These are phyloP conservation scores for Mesotaenium endlicherianum DNA, from an alignment of 139 green algal species.

Conservation along the genomic window DNA sequence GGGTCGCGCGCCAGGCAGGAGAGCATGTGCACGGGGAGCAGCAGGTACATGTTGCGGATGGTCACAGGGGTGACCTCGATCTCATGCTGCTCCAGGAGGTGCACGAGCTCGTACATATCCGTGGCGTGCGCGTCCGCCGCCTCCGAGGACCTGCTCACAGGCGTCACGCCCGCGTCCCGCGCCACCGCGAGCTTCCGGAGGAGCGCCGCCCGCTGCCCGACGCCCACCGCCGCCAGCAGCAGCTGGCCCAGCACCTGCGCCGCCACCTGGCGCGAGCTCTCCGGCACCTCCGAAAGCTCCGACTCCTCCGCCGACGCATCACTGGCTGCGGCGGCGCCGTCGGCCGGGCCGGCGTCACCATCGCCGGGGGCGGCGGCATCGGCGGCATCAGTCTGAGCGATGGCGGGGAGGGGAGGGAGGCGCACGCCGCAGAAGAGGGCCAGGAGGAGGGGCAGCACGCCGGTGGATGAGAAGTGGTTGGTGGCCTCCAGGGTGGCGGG, in stretches of 20 bases:
- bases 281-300: neutral
- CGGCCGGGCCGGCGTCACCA: too few relatives aligned
- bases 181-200: neutral
- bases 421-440: neutral
- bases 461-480: conserved; percentile 19
- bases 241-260: conserved; percentile 35
- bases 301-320: too few relatives aligned
- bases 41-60: conserved; percentile 15
- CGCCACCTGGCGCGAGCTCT: conserved; percentile 2
- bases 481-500: conserved; percentile 2
- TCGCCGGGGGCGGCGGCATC: neutral
- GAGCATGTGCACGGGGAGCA: conserved; percentile 33
- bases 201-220: neutral
- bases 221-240: conserved; percentile 22
- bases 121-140: neutral
- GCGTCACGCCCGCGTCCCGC: neutral
- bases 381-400: too few relatives aligned
- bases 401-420: neutral
- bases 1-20: conserved; percentile 14
- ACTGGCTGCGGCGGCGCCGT: too few relatives aligned
- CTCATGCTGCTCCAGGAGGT: neutral
- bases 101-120: conserved; percentile 27
- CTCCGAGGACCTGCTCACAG: neutral
- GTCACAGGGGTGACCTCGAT: neutral
- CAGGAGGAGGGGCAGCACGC: conserved; percentile 21